Conservation (phyloP, 2,329 filamentous ascomycete species). For the Nothophaeocryptopus gaeumannii region DNA sequence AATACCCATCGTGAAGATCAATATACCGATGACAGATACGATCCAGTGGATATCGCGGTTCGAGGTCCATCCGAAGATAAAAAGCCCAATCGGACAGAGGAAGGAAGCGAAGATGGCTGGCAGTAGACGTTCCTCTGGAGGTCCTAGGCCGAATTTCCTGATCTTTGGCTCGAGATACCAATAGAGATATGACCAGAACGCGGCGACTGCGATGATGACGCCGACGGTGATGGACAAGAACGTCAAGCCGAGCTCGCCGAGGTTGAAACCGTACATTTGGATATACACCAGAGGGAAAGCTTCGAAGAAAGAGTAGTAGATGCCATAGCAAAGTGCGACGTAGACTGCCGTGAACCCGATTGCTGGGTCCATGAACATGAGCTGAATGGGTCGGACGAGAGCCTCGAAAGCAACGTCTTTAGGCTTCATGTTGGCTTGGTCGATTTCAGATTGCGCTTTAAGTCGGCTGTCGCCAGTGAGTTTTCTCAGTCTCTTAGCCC, state of each 20-base stretch:
- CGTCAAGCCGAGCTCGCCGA: slow-evolving; percentile 35
- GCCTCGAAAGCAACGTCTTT: slow-evolving; percentile 52
- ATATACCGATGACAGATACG: slow-evolving; percentile 41
- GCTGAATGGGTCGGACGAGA: slow-evolving; percentile 45
- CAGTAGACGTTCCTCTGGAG: slow-evolving; percentile 29
- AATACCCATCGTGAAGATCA: slow-evolving; percentile 40
- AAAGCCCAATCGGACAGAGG: slow-evolving; percentile 30
- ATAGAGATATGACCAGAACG: slow-evolving; percentile 30
- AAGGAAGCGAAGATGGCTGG: slow-evolving; percentile 29
- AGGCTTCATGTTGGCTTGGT: slow-evolving; percentile 54
- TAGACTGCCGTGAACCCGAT: slow-evolving; percentile 35
- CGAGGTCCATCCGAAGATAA: slow-evolving; percentile 36
- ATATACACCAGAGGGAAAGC: slow-evolving; percentile 43
- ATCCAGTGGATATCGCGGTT: slow-evolving; percentile 38
- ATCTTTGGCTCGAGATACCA: slow-evolving; percentile 30
- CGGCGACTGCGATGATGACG: slow-evolving; percentile 25
- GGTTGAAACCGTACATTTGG: slow-evolving; percentile 40
- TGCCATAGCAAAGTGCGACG: slow-evolving; percentile 35
- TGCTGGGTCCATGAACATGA: slow-evolving; percentile 35
- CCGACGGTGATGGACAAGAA: slow-evolving; percentile 36
- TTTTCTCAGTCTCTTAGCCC: slow-evolving; percentile 60
- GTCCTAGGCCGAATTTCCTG: slow-evolving; percentile 19
- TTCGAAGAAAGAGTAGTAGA: slow-evolving; percentile 38
- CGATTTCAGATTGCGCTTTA: slow-evolving; percentile 63
- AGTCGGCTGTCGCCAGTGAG: slow-evolving; percentile 57